These are phyloP conservation scores for Juglanconis oblonga DNA, from an alignment of 2,329 filamentous ascomycete species.

Conservation along the genomic window DNA sequence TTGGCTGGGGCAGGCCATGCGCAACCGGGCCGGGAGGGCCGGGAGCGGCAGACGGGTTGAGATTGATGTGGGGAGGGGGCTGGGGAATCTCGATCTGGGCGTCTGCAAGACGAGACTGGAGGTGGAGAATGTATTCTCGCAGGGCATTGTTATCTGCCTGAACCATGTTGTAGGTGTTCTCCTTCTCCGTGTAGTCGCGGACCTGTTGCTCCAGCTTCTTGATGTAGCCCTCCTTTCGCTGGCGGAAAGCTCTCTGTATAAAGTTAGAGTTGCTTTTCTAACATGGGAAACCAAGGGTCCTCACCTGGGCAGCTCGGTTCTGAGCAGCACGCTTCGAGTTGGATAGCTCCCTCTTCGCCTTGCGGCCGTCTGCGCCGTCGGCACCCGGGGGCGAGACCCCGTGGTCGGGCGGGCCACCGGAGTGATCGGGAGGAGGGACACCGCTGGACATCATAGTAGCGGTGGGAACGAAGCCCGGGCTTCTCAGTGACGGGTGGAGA, in stretches of 20 bases:
- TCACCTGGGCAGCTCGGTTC: conserved; percentile 93
- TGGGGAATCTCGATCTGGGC: conserved; percentile 80
- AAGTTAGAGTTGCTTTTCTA: conserved; percentile 24
- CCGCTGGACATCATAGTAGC: conserved; percentile 33
- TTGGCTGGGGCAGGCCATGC: conserved; percentile 10
- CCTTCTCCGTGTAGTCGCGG: conserved; percentile 72
- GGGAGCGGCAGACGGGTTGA: conserved; percentile 36
- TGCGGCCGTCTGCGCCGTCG: conserved; percentile 57
- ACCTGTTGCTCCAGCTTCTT: conserved; percentile 96
- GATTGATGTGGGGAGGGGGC: conserved; percentile 75
- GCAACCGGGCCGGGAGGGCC: not conserved
- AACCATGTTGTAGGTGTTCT: conserved; percentile 73
- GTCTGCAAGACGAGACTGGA: conserved; percentile 84
- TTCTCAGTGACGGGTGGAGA: conserved; percentile 48
- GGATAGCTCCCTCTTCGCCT: conserved; percentile 86
- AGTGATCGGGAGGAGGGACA: conserved; percentile 24
- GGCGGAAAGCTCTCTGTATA: conserved; percentile 83
- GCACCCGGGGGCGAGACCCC: conserved; percentile 23
- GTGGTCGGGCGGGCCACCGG: conserved; percentile 28
- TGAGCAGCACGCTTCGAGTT: conserved; percentile 96
- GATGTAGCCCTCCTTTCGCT: conserved; percentile 97
- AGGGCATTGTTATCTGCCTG: conserved; percentile 88
- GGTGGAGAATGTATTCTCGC: conserved; percentile 85
- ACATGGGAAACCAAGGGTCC: conserved; percentile 28
- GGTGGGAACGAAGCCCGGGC: conserved; percentile 24